phyloP scores from a whole-genome alignment of 1,139 yeast species.

The Candida sanyaensis region DNA sequence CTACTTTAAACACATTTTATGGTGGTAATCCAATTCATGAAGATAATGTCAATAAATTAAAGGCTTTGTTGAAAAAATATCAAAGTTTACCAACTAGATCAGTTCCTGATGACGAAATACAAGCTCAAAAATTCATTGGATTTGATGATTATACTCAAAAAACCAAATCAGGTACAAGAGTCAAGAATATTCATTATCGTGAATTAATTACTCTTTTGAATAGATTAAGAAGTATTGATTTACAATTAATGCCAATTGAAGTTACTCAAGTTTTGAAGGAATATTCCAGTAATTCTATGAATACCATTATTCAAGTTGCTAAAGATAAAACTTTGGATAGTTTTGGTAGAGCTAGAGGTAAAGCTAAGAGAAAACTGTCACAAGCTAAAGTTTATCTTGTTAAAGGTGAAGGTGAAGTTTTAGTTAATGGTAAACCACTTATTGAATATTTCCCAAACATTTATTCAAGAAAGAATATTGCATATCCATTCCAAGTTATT shows the following conservation, averaged over 20 bases:
- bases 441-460: slow-evolving; percentile 67
- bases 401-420: slow-evolving; percentile 71
- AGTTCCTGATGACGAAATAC: slow-evolving; percentile 42
- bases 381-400: slow-evolving; percentile 75
- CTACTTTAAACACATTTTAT: slow-evolving; percentile 63
- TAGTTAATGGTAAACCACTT: slow-evolving; percentile 71
- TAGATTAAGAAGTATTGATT: slow-evolving; percentile 74
- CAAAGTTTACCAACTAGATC: slow-evolving; percentile 62
- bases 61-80: slow-evolving; percentile 60
- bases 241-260: slow-evolving; percentile 77
- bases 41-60: slow-evolving; percentile 61
- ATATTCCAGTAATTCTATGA: slow-evolving; percentile 37
- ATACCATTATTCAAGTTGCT: slow-evolving; percentile 10
- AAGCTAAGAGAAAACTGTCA: slow-evolving; percentile 84
- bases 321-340: slow-evolving; percentile 61
- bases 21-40: slow-evolving; percentile 85
- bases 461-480: slow-evolving; percentile 69
- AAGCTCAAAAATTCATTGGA: slow-evolving; percentile 47
- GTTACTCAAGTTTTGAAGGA: slow-evolving; percentile 54
- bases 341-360: slow-evolving; percentile 75
- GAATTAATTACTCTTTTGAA: slow-evolving; percentile 62
- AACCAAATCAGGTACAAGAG: slow-evolving; percentile 68
- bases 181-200: slow-evolving; percentile 72
- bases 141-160: slow-evolving; percentile 64
- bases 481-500: slow-evolving; percentile 78